Base-by-base conservation (phyloP, 345 rosid genomes). In the Anacardium occidentale region DNA sequence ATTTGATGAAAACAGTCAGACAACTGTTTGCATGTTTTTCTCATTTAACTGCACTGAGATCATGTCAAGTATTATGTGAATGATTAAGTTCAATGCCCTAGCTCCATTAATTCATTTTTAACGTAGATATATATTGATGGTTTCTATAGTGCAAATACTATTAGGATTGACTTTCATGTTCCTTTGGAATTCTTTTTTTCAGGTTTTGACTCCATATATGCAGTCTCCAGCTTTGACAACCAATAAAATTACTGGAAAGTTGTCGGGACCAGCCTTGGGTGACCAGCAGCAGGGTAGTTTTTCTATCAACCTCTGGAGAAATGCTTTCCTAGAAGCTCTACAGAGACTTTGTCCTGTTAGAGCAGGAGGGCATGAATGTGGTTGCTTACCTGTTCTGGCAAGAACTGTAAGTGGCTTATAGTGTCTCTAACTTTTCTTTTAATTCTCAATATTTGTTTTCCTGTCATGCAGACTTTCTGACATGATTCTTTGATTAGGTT, bases 191-290 rank as follows among this genome's bases (percentile, higher is more conserved):
- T 4, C 68, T 73, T 78, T 74, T 80, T 73, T 78, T 74, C 79
- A 95, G 98, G 93, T 89, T 24, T 78, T 95, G 81, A 89, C 97
- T 76, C 97, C 98, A 68, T 81, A 85, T 71, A 95, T 95, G 98
- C 99, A 93, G 86, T 69, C 93, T 63, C 90, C 93, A 8, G 66
- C 34, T 73, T 75, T 78, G 29, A 78, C 88, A 56, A 74, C 82
- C 21, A 34, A 68, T 72, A 83, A 86, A 76, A 44, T 78, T 54
- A 71, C 51, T 9, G 90, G 85, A 73, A 88, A 76, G 68, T 77
- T 89, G 76, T 74, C 86, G 69, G 98, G 94, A 72, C 91, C 98
- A 75, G 80, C 91, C 69, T 70, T 89, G 74, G 90, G 92, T 73
- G 90, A 92, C 76, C 87, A 85, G 77, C 88, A 88, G 81, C 98